A percentile compares a stretch with the other conserved stretches of the same genome.
Evolutionary conservation across 2,329 filamentous ascomycete species (phyloP).

Genomic region (Pseudonectria buxi): DNA sequence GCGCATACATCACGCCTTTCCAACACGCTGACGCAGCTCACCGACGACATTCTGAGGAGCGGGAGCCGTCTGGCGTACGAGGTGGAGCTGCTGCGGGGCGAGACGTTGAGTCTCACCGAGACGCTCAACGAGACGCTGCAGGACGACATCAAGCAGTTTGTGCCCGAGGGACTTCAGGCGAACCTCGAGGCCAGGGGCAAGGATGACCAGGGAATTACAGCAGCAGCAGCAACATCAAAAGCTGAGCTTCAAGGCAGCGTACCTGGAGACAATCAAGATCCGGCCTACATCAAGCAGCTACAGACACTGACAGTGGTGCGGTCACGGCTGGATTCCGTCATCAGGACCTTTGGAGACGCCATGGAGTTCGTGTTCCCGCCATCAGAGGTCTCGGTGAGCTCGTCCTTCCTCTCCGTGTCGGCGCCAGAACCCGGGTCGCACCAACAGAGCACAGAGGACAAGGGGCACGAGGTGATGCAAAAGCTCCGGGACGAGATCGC

Average conservation of each 20-base stretch:
- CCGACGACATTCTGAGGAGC: constrained; percentile 88
- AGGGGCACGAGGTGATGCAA: constrained; percentile 74
- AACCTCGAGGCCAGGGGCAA: constrained; percentile 17
- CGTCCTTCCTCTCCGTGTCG: constrained; percentile 84
- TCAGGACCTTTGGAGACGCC: constrained; percentile 86
- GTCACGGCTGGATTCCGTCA: constrained; percentile 76
- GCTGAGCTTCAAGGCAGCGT: constrained; percentile 4
- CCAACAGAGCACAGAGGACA: constrained; percentile 69
- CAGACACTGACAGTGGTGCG: constrained; percentile 79
- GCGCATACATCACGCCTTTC: constrained; percentile 81
- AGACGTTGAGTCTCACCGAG: constrained; percentile 75
- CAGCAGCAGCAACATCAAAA: constrained; percentile 16
- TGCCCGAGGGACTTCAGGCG: constrained; percentile 45
- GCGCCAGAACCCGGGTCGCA: constrained; percentile 65
- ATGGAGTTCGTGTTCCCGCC: constrained; percentile 94
- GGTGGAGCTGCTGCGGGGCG: constrained; percentile 86
- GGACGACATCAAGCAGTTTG: constrained; percentile 66
- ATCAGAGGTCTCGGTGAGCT: constrained; percentile 75
- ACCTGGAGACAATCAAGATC: constrained; percentile 36
- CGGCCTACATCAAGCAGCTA: constrained; percentile 67
- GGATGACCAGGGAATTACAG: constrained; percentile 13
- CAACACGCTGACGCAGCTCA: constrained; percentile 75
- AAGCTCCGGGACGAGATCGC: constrained; percentile 65
- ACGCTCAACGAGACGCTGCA: constrained; percentile 65
- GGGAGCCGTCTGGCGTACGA: constrained; percentile 87